A percentile compares a stretch with the other conserved stretches of the same genome.
Conservation (phyloP, 108 stramenopile species). For the Nitzschia sp. region DNA sequence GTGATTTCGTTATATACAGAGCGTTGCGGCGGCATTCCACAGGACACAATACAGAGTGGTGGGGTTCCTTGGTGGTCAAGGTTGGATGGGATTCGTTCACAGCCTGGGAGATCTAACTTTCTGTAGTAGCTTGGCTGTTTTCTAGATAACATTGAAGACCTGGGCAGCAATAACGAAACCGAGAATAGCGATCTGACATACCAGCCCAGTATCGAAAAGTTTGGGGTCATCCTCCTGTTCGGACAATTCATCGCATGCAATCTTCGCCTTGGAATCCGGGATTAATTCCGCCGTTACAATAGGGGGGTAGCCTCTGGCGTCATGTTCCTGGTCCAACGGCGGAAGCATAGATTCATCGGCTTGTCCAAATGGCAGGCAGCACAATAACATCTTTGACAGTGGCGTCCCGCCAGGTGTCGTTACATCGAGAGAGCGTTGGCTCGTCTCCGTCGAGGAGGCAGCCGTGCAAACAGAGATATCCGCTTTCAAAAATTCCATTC, state of each 20-base stretch:
- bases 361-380: background rate
- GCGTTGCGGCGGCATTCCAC: too few relatives aligned
- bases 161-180: background rate
- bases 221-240: background rate
- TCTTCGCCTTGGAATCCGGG: background rate
- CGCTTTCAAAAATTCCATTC: background rate
- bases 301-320: background rate
- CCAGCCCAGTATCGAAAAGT: background rate
- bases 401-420: background rate
- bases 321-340: background rate
- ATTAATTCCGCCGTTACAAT: background rate
- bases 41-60: too few relatives aligned
- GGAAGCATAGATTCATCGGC: background rate
- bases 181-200: constrained; percentile 5
- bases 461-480: background rate
- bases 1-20: too few relatives aligned
- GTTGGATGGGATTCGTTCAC: too few relatives aligned
- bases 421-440: background rate
- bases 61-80: too few relatives aligned
- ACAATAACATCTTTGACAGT: background rate
- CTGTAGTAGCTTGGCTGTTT: too few relatives aligned
- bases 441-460: background rate
- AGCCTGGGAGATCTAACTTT: too few relatives aligned
- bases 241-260: background rate
- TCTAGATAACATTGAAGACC: background rate